Percentiles rank a stretch among this genome's conserved stretches.
phyloP scores from a whole-genome alignment of 2,329 filamentous ascomycete genomes.

The Colletotrichum liriopes region DNA sequence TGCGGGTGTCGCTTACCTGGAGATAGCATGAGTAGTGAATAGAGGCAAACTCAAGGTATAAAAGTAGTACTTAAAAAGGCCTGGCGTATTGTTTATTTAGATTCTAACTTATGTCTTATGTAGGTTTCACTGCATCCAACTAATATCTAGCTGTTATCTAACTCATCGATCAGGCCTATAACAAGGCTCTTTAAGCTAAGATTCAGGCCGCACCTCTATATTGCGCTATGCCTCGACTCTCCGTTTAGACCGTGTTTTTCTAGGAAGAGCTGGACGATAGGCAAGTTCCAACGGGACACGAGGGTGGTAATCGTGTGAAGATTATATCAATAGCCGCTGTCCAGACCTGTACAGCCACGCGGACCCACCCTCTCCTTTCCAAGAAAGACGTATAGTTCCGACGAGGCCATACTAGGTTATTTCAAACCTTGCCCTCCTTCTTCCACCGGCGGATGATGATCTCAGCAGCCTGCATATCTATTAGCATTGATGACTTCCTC shows the following conservation, averaged over 20 bases:
- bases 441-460: constrained; percentile 6
- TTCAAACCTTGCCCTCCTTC: neutral
- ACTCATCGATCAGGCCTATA: no score
- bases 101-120: no score
- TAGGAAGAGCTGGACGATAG: neutral
- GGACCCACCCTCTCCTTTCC: neutral
- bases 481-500: neutral
- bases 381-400: neutral
- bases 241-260: no score
- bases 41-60: no score
- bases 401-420: neutral
- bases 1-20: neutral
- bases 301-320: no score
- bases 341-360: neutral
- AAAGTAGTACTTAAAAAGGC: no score
- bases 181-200: neutral
- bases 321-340: neutral
- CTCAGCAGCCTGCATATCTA: neutral
- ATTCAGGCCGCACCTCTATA: neutral
- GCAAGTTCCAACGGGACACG: no score
- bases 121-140: no score
- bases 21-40: neutral
- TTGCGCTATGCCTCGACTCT: neutral
- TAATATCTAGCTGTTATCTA: no score
- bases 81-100: no score